phyloP scores from a whole-genome alignment of 1,284 basidiomycete species.

The Singerocomus inundabilis region DNA sequence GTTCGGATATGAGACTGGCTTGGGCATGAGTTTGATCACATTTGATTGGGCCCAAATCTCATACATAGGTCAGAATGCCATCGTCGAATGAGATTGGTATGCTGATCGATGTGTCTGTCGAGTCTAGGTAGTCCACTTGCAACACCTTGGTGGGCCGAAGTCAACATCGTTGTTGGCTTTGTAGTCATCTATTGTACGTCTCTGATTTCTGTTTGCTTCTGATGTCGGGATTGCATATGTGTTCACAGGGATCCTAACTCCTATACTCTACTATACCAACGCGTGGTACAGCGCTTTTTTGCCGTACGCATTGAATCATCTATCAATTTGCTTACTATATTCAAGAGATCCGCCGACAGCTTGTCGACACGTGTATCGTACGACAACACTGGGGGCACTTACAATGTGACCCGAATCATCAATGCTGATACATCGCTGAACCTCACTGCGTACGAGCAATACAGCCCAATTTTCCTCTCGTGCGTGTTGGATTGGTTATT shows the following conservation, averaged over 20 bases:
- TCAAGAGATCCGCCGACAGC: constrained; percentile 9
- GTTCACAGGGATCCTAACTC: constrained; percentile 51
- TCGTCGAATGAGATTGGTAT: background rate
- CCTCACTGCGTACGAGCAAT: constrained; percentile 62
- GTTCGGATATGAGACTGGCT: constrained; percentile 74
- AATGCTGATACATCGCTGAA: constrained; percentile 59
- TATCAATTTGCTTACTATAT: background rate
- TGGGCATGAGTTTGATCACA: constrained; percentile 48
- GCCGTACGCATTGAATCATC: constrained; percentile 34
- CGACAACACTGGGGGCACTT: constrained; percentile 63
- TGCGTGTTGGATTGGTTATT: constrained; percentile 24
- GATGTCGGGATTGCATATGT: constrained; percentile 1
- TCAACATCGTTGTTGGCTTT: constrained; percentile 68
- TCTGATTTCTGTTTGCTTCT: background rate
- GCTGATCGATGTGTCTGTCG: background rate
- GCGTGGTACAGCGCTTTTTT: constrained; percentile 62
- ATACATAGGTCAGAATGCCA: constrained; percentile 35
- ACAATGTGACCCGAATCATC: constrained; percentile 71
- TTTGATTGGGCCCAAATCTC: constrained; percentile 55
- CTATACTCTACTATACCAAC: constrained; percentile 53
- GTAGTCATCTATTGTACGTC: constrained; percentile 50
- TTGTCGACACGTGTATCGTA: constrained; percentile 56
- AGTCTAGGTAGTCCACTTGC: constrained; percentile 49
- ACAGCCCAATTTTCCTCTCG: constrained; percentile 85
- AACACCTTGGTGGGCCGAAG: constrained; percentile 62